Evolutionary conservation across 108 stramenopile species (phyloP).

Genomic region (Epithemia pelagica): DNA sequence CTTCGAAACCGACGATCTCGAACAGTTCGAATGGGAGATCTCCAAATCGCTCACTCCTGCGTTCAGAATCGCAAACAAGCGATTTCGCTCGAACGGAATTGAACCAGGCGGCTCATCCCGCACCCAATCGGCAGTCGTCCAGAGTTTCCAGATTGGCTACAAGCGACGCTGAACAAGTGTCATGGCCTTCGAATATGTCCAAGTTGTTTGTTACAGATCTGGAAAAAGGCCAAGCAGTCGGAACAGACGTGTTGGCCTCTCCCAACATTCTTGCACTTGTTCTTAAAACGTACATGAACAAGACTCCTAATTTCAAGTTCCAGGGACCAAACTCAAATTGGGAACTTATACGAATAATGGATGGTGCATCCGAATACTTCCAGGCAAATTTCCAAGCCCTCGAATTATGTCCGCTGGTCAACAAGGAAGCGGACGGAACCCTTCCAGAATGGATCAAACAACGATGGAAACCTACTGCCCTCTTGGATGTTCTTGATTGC

Average conservation of each 20-base stretch:
- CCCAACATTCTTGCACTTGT: slow-evolving; percentile 29
- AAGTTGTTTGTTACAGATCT: slow-evolving; percentile 19
- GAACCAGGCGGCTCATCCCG: no score
- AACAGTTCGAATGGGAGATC: not conserved
- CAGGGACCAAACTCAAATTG: not conserved
- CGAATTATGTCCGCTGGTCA: not conserved
- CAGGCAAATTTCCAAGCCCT: not conserved
- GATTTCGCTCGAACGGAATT: no score
- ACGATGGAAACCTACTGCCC: slow-evolving; percentile 11
- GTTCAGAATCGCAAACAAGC: no score
- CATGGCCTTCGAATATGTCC: not conserved
- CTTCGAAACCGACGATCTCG: slow-evolving; percentile 1
- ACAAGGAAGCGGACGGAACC: not conserved
- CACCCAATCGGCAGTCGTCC: no score
- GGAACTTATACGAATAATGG: not conserved
- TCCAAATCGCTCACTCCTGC: no score
- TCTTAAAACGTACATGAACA: not conserved
- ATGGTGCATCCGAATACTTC: slow-evolving; percentile 8
- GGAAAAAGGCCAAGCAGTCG: not conserved
- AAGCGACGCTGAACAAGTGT: not conserved
- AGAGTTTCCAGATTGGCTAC: slow-evolving; percentile 6
- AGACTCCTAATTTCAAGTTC: not conserved
- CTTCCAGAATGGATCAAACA: slow-evolving; percentile 34
- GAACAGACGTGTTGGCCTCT: slow-evolving; percentile 14
- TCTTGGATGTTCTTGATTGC: slow-evolving; percentile 23